Evolutionary conservation across 176 grass and related monocot genomes (phyloP).

Genomic region (Triticum monococcum): DNA sequence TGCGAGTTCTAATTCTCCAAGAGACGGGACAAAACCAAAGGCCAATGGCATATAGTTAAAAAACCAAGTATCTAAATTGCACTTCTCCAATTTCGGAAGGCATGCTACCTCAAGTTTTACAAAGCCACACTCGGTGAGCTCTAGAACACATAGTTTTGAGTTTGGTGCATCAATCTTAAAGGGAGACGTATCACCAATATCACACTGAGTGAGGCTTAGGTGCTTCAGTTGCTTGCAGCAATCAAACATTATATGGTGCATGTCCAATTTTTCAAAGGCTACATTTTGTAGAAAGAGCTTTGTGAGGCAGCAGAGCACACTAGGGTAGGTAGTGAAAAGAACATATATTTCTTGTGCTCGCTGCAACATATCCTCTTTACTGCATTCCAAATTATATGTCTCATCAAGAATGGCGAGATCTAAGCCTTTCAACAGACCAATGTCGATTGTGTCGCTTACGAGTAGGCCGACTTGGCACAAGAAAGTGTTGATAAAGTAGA

Average conservation of each 20-base stretch:
- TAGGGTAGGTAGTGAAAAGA: neutral
- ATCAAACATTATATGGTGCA: neutral
- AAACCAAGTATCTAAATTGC: neutral
- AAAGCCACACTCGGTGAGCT: neutral
- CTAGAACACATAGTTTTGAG: neutral
- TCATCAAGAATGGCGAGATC: neutral
- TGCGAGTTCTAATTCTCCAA: neutral
- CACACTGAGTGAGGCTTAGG: neutral
- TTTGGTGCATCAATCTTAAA: neutral
- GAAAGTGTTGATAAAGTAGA: neutral
- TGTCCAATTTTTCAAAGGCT: neutral
- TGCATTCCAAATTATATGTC: too few species aligned
- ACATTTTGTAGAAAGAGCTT: neutral
- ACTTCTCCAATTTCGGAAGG: neutral
- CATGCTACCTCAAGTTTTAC: neutral
- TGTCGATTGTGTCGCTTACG: neutral
- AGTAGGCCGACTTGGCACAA: neutral
- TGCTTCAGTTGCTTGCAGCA: slow-evolving; percentile 8
- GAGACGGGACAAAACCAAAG: neutral
- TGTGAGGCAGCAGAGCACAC: neutral
- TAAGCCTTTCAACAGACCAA: neutral
- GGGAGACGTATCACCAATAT: neutral
- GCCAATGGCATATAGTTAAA: neutral
- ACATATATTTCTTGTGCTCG: neutral
- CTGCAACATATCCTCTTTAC: neutral